Evolutionary conservation across 1,284 basidiomycete genomes (phyloP).

Genomic region (Pascua sp.): DNA sequence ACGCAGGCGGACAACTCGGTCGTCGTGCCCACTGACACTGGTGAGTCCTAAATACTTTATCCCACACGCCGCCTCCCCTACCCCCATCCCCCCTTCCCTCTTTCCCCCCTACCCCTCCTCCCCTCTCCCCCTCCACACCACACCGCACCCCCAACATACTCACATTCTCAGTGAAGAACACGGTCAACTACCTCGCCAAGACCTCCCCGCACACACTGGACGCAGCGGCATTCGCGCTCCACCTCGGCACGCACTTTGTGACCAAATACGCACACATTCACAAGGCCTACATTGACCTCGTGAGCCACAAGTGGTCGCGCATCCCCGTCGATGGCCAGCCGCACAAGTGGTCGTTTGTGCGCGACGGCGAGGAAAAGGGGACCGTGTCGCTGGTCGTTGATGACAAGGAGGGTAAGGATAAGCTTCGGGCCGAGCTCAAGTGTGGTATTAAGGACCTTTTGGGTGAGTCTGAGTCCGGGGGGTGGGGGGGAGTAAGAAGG

Average conservation of each 20-base stretch:
- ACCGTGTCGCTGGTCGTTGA: constrained; percentile 68
- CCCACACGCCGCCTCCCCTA: too few relatives aligned
- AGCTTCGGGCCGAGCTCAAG: constrained; percentile 58
- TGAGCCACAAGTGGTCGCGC: constrained; percentile 80
- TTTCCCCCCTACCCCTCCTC: constrained; percentile 24
- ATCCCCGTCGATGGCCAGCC: constrained; percentile 58
- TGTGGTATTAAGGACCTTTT: constrained; percentile 73
- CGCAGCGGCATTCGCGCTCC: constrained; percentile 81
- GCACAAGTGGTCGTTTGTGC: constrained; percentile 77
- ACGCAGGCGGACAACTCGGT: constrained; percentile 78
- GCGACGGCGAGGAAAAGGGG: constrained; percentile 87
- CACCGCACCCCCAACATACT: constrained; percentile 20
- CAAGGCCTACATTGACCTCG: constrained; percentile 71
- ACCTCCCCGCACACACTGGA: constrained; percentile 75
- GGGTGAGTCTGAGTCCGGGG: constrained; percentile 52
- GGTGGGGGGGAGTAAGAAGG: constrained; percentile 6
- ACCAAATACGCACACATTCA: constrained; percentile 75
- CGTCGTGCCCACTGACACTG: constrained; percentile 82
- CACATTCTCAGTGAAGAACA: constrained; percentile 73
- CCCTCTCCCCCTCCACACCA: neutral
- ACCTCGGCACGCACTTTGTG: constrained; percentile 79
- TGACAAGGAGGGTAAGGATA: constrained; percentile 57
- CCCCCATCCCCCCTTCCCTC: neutral
- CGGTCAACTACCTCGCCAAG: constrained; percentile 84
- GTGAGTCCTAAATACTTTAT: constrained; percentile 54